phyloP scores from a whole-genome alignment of 331 rosid species.

The Erythrophleum ivorense region DNA sequence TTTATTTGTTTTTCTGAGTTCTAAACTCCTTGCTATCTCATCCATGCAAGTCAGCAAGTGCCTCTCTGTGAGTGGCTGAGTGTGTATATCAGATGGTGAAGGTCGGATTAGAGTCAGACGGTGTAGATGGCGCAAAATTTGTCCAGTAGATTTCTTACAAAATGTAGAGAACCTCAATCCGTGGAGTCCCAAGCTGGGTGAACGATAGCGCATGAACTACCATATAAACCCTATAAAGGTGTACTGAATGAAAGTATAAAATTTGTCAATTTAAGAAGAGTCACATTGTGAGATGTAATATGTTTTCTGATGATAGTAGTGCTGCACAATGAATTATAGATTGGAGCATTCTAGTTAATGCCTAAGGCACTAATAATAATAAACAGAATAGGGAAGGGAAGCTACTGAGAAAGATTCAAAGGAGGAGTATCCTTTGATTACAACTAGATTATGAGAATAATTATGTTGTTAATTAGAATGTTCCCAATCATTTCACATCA shows the following conservation, averaged over 20 bases:
- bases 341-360: conserved; percentile 60
- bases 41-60: background rate
- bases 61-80: background rate
- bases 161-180: background rate
- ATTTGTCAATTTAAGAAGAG: background rate
- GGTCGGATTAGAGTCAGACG: background rate
- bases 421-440: conserved; percentile 15
- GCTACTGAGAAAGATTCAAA: conserved; percentile 49
- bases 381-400: conserved; percentile 36
- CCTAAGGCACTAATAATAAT: conserved; percentile 51
- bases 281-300: too few relatives aligned
- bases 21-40: background rate
- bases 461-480: conserved; percentile 54
- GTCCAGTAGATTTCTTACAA: background rate
- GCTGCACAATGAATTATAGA: background rate
- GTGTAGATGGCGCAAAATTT: background rate
- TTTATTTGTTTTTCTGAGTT: background rate
- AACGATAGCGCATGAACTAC: background rate
- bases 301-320: too few relatives aligned
- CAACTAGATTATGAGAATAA: conserved; percentile 46
- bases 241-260: background rate
- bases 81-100: background rate
- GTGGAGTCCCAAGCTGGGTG: too few relatives aligned
- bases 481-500: conserved; percentile 48
- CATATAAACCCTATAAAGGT: background rate